Evolutionary conservation across 495 filamentous ascomycete species (phyloP).

Genomic region (Aspergillus carlsbadensis): DNA sequence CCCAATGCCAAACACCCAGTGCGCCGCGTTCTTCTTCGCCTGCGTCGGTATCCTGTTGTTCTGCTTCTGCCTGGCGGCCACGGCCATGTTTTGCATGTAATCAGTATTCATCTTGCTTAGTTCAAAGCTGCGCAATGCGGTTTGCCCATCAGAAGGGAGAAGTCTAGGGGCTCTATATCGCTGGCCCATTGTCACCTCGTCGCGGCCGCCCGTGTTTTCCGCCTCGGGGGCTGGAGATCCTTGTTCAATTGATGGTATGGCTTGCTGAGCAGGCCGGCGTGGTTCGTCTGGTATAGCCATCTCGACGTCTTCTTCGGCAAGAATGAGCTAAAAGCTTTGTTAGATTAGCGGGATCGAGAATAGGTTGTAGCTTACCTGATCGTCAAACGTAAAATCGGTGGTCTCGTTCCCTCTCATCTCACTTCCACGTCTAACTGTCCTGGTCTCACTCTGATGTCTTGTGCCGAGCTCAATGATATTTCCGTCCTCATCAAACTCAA

Average conservation of each 20-base stretch:
- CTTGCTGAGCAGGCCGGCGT: neutral
- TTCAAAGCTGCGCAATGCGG: constrained; percentile 49
- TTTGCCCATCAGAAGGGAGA: constrained; percentile 25
- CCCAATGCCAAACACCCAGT: constrained; percentile 52
- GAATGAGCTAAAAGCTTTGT: constrained; percentile 11
- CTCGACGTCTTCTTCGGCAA: constrained; percentile 16
- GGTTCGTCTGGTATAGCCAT: neutral
- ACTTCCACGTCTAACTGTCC: neutral
- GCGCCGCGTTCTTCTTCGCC: constrained; percentile 56
- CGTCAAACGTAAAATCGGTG: constrained; percentile 18
- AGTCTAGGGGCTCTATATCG: constrained; percentile 21
- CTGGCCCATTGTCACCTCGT: constrained; percentile 20
- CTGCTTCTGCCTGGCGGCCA: constrained; percentile 42
- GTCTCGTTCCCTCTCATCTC: constrained; percentile 15
- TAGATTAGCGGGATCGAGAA: neutral
- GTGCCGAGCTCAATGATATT: constrained; percentile 49
- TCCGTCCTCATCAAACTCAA: constrained; percentile 64
- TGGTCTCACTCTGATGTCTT: constrained; percentile 5
- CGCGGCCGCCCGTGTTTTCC: neutral
- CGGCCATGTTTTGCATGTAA: constrained; percentile 56
- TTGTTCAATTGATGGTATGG: neutral
- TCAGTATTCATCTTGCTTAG: constrained; percentile 58
- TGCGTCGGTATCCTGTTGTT: constrained; percentile 35
- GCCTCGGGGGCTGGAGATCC: neutral
- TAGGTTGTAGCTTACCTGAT: constrained; percentile 31